A percentile compares a stretch with the other conserved stretches of the same genome.
phyloP scores from a whole-genome alignment of 805 yeast species.

The Yarrowia sp. region DNA sequence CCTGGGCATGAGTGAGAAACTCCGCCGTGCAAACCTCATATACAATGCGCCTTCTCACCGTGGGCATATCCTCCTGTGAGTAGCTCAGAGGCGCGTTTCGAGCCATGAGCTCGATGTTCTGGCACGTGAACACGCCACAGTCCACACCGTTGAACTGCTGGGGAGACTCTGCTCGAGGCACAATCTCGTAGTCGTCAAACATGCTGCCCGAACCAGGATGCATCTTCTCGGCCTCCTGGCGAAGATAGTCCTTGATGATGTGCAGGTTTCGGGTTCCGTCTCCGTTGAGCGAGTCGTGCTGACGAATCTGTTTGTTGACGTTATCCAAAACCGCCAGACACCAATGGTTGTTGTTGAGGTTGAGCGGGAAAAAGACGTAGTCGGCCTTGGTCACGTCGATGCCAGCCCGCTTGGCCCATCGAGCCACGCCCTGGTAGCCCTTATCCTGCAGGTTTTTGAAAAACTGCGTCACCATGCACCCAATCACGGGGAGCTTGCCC shows the following conservation, averaged over 20 bases:
- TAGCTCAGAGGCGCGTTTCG: conserved; percentile 60
- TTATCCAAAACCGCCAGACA: conserved; percentile 82
- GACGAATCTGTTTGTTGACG: conserved; percentile 61
- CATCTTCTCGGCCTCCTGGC: conserved; percentile 67
- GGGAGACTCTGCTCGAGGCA: conserved; percentile 60
- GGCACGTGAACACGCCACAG: conserved; percentile 93
- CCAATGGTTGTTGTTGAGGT: conserved; percentile 87
- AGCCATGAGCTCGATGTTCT: conserved; percentile 70
- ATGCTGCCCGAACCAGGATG: conserved; percentile 51
- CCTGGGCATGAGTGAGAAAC: conserved; percentile 21
- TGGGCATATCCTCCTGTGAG: conserved; percentile 71
- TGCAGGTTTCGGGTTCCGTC: conserved; percentile 54
- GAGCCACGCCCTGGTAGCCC: conserved; percentile 81
- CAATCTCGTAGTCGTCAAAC: conserved; percentile 48
- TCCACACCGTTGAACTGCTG: conserved; percentile 90
- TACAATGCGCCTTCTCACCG: conserved; percentile 72
- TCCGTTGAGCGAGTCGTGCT: conserved; percentile 76
- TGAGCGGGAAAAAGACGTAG: conserved; percentile 82
- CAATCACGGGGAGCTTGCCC: conserved; percentile 16
- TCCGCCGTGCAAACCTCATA: conserved; percentile 53
- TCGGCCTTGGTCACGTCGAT: conserved; percentile 69
- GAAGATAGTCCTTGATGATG: conserved; percentile 66
- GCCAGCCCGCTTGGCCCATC: conserved; percentile 84
- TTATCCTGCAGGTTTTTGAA: conserved; percentile 69
- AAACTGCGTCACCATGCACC: conserved; percentile 82